phyloP scores from a whole-genome alignment of 73 alveolate species.

The Durusdinium trenchii region DNA sequence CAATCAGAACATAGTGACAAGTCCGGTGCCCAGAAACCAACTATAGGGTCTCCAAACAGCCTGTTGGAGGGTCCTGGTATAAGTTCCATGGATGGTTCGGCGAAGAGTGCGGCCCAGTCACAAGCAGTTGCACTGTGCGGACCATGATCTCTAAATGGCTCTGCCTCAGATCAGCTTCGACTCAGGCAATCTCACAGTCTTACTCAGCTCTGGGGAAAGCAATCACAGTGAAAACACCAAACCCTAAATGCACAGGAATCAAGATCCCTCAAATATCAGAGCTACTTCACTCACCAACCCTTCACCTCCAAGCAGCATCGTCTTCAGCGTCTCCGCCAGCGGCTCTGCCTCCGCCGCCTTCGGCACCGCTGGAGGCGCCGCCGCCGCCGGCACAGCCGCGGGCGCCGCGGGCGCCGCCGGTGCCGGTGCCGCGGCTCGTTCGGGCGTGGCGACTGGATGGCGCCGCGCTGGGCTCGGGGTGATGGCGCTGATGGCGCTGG shows the following conservation, averaged over 20 bases:
- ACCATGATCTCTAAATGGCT: constrained; percentile 87
- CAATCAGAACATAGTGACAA: no score
- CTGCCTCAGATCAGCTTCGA: not conserved
- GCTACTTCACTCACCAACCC: not conserved
- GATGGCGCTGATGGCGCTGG: not conserved
- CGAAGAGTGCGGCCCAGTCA: not conserved
- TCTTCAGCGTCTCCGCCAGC: constrained; percentile 76
- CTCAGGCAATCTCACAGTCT: not conserved
- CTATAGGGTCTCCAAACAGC: no score
- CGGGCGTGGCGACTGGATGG: constrained; percentile 85
- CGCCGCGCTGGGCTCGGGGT: constrained; percentile 41
- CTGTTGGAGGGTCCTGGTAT: no score
- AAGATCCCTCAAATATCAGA: not conserved
- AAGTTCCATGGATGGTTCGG: no score
- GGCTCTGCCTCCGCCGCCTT: not conserved
- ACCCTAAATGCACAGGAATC: not conserved
- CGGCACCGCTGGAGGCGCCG: not conserved
- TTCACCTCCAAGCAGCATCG: constrained; percentile 38
- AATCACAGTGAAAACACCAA: not conserved
- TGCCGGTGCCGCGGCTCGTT: constrained; percentile 38
- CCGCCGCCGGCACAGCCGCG: not conserved
- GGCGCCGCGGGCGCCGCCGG: not conserved
- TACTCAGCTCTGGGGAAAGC: not conserved
- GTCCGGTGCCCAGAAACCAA: no score
- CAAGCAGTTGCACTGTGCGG: constrained; percentile 78